These are phyloP conservation scores for Ceratorhiza oryzae-sativae DNA, from an alignment of 1,284 basidiomycete genomes.

Conservation along the genomic window DNA sequence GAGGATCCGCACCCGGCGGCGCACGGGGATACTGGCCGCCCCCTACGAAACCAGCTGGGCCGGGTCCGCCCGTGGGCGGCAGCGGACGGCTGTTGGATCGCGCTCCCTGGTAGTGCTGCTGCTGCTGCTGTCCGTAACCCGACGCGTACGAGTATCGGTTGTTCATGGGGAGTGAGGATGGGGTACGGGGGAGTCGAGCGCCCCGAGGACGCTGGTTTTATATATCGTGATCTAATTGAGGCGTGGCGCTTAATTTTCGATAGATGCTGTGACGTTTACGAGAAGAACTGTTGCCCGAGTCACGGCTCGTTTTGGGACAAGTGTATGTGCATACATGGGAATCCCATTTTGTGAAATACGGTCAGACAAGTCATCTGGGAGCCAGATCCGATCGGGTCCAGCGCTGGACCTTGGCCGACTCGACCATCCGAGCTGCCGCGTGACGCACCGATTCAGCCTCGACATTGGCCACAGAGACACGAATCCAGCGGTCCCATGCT, in stretches of 20 bases:
- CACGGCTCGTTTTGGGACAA: slow-evolving; percentile 6
- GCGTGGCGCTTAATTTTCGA: not conserved
- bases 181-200: not conserved
- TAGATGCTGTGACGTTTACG: slow-evolving; percentile 6
- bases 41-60: slow-evolving; percentile 31
- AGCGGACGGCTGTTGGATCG: slow-evolving; percentile 6
- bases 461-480: slow-evolving; percentile 86
- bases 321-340: not conserved
- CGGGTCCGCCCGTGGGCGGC: not conserved
- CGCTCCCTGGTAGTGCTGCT: not conserved
- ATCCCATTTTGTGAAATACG: too few species aligned
- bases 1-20: slow-evolving; percentile 72
- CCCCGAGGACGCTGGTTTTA: slow-evolving; percentile 15
- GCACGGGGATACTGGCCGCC: slow-evolving; percentile 50
- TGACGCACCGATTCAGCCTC: slow-evolving; percentile 55
- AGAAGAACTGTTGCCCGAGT: not conserved
- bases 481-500: slow-evolving; percentile 65
- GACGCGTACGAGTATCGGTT: slow-evolving; percentile 30
- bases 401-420: slow-evolving; percentile 18
- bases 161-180: slow-evolving; percentile 10
- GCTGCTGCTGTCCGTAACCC: slow-evolving; percentile 32
- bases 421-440: slow-evolving; percentile 11
- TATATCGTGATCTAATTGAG: not conserved
- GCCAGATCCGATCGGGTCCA: not conserved
- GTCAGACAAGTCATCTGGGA: not conserved